phyloP scores from a whole-genome alignment of 2,329 filamentous ascomycete species.

The Dichotomopilus funicola region DNA sequence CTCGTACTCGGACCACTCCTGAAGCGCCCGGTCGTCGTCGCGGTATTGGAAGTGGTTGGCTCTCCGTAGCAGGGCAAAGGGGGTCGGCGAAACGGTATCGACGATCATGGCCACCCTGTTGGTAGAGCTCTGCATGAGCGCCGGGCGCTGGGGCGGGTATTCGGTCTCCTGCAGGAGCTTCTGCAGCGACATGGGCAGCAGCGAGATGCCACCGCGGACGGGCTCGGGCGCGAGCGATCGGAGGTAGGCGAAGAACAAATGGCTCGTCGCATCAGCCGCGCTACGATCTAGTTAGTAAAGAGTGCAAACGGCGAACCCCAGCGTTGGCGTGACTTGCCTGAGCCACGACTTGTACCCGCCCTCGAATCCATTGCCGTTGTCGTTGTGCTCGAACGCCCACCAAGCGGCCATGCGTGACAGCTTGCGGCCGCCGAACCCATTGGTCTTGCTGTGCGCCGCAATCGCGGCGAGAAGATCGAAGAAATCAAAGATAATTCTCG shows the following conservation, averaged over 20 bases:
- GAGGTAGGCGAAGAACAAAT: conserved; percentile 96
- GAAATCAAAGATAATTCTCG: conserved; percentile 89
- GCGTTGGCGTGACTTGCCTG: conserved; percentile 44
- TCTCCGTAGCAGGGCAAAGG: conserved; percentile 81
- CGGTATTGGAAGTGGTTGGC: conserved; percentile 95
- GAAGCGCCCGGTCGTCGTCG: conserved; percentile 77
- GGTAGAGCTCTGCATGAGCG: conserved; percentile 70
- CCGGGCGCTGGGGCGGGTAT: conserved; percentile 78
- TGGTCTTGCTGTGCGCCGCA: conserved; percentile 86
- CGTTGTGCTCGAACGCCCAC: conserved; percentile 95
- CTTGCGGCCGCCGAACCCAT: conserved; percentile 88
- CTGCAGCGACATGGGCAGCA: conserved; percentile 83
- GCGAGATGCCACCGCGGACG: conserved; percentile 69
- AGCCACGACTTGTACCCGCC: conserved; percentile 88
- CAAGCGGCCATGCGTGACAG: conserved; percentile 92
- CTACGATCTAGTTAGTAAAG: conserved; percentile 39
- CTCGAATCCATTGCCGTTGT: conserved; percentile 86
- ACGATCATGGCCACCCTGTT: conserved; percentile 96
- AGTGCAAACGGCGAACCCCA: not conserved
- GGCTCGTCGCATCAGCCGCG: conserved; percentile 90
- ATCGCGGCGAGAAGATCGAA: conserved; percentile 89
- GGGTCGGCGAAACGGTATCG: conserved; percentile 87
- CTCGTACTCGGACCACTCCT: conserved; percentile 79
- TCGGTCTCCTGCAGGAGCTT: conserved; percentile 86
- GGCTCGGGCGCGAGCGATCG: conserved; percentile 81